Evolutionary conservation across 306 rosid genomes (phyloP).

Genomic region (Glycine soja): DNA sequence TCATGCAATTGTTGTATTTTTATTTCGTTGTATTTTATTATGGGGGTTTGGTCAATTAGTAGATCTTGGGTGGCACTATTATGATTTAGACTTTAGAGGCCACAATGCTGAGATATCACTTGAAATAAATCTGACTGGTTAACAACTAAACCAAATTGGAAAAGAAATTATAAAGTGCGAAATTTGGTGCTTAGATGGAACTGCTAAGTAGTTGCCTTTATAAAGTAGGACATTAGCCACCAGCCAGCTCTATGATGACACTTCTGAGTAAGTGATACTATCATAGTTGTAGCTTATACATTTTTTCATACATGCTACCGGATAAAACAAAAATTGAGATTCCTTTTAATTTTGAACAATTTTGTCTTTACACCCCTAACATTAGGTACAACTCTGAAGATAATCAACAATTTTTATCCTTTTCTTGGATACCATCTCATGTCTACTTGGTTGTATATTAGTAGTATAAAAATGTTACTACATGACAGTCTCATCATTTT

Average conservation of each 20-base stretch:
- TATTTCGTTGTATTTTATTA: slow-evolving; percentile 16
- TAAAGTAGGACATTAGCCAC: slow-evolving; percentile 37
- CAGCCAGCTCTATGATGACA: slow-evolving; percentile 9
- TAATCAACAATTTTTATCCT: slow-evolving; percentile 19
- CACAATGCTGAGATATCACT: slow-evolving; percentile 47
- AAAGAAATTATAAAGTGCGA: slow-evolving; percentile 28
- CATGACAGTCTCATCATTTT: no score
- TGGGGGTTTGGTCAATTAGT: slow-evolving; percentile 39
- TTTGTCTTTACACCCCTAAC: neutral
- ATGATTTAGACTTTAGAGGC: slow-evolving; percentile 43
- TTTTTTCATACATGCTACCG: neutral
- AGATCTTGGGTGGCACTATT: slow-evolving; percentile 33
- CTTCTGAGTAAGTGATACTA: neutral
- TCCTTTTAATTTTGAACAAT: slow-evolving; percentile 3
- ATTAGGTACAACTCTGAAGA: slow-evolving; percentile 17
- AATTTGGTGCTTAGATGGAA: slow-evolving; percentile 38
- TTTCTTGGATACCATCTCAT: neutral
- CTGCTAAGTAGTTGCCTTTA: slow-evolving; percentile 24
- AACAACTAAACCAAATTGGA: slow-evolving; percentile 52
- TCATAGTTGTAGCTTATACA: neutral
- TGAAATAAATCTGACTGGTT: slow-evolving; percentile 46
- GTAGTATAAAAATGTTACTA: neutral
- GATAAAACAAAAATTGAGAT: neutral
- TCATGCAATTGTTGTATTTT: slow-evolving; percentile 22
- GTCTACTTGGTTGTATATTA: neutral